Evolutionary conservation across 305 asterid species (phyloP).

Genomic region (Rubia occidens): DNA sequence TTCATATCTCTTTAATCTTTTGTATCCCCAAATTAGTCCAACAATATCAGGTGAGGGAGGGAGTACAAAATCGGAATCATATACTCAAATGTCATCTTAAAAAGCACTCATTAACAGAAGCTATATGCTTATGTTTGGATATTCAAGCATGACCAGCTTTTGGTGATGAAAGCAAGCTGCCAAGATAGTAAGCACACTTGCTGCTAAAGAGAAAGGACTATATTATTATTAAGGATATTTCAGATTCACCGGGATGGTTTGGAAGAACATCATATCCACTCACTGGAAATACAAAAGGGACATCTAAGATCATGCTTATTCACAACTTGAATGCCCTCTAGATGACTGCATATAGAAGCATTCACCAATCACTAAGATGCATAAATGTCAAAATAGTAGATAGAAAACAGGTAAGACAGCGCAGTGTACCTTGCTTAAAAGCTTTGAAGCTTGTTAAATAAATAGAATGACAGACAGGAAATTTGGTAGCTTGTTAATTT

Average conservation of each 20-base stretch:
- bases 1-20: neutral
- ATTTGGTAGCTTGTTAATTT: neutral
- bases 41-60: neutral
- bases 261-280: neutral
- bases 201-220: neutral
- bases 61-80: constrained; percentile 1
- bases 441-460: neutral
- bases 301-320: neutral
- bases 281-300: neutral
- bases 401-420: neutral
- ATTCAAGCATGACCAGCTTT: neutral
- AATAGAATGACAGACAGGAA: neutral
- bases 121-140: neutral
- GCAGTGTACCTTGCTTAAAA: neutral
- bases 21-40: neutral
- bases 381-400: neutral
- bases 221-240: neutral
- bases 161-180: too few species aligned
- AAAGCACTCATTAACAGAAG: neutral
- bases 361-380: constrained; percentile 1
- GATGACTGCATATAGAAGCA: neutral
- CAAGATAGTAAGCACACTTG: neutral
- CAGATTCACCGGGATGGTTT: neutral
- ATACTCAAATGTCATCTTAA: neutral
- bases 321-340: neutral